Evolutionary conservation across 192 early-diverging fungal genomes (phyloP).

Genomic region (Borealophlyctis nickersoniae): DNA sequence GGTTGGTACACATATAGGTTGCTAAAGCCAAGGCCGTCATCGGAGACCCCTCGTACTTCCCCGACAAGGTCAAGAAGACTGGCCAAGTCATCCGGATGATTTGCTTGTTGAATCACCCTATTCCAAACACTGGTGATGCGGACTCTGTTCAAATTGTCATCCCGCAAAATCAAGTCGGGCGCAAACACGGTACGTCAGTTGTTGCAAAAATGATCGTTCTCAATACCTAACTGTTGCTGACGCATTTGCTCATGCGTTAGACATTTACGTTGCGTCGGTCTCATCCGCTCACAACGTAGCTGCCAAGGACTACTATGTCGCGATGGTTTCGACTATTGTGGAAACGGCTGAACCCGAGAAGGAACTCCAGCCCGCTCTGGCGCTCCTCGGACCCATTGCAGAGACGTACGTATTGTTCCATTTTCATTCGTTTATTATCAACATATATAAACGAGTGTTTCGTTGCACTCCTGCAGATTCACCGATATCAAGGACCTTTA

Average conservation of each 20-base stretch:
- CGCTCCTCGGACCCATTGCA: slow-evolving; percentile 82
- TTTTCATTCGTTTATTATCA: too few species aligned
- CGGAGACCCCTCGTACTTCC: slow-evolving; percentile 94
- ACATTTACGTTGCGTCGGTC: slow-evolving; percentile 94
- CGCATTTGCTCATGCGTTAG: slow-evolving; percentile 32
- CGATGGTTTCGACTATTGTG: slow-evolving; percentile 96
- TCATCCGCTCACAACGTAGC: slow-evolving; percentile 89
- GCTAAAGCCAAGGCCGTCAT: slow-evolving; percentile 87
- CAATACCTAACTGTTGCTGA: slow-evolving; percentile 1
- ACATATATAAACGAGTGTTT: too few species aligned
- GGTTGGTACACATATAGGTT: too few species aligned
- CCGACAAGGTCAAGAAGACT: slow-evolving; percentile 72
- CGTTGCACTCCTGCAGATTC: slow-evolving; percentile 52
- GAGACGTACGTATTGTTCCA: slow-evolving; percentile 64
- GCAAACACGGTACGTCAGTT: slow-evolving; percentile 65
- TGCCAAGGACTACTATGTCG: slow-evolving; percentile 80
- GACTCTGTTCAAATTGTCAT: slow-evolving; percentile 96
- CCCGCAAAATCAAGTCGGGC: slow-evolving; percentile 93
- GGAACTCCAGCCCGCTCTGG: slow-evolving; percentile 85
- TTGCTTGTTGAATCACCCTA: slow-evolving; percentile 87
- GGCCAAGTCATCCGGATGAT: slow-evolving; percentile 93
- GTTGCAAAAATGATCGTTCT: not conserved
- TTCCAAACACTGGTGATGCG: slow-evolving; percentile 80
- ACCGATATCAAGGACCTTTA: slow-evolving; percentile 79
- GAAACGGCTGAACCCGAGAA: slow-evolving; percentile 89